A percentile compares a stretch with the other conserved stretches of the same genome.
Conservation (phyloP, 768 basidiomycete species). For the Cystobasidium onofrii region DNA sequence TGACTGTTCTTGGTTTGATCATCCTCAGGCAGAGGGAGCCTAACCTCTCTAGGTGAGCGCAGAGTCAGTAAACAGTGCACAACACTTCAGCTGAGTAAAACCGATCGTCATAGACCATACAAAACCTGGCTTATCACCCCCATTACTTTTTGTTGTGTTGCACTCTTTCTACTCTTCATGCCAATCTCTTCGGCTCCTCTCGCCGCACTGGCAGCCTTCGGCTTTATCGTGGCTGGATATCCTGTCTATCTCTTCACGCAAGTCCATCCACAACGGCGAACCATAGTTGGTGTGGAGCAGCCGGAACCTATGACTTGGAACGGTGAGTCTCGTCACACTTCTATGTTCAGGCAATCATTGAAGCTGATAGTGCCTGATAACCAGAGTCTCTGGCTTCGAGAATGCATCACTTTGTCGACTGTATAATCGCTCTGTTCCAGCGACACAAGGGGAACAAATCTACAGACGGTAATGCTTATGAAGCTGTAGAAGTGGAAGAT, state of each 20-base stretch:
- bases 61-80: conserved; percentile 5
- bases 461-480: background rate
- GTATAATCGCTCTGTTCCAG: background rate
- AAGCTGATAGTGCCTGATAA: background rate
- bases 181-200: conserved; percentile 85
- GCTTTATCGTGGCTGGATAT: conserved; percentile 69
- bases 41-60: conserved; percentile 62
- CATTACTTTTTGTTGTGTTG: conserved; percentile 77
- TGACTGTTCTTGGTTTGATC: conserved; percentile 68
- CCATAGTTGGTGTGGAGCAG: background rate
- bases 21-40: conserved; percentile 86
- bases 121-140: conserved; percentile 87
- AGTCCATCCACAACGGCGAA: background rate
- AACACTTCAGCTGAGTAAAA: conserved; percentile 11
- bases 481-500: conserved; percentile 22
- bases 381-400: background rate
- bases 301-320: background rate
- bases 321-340: background rate
- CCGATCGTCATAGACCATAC: conserved; percentile 63
- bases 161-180: conserved; percentile 84
- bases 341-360: background rate
- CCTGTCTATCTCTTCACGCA: conserved; percentile 71
- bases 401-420: background rate
- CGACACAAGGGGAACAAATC: background rate
- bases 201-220: conserved; percentile 76